Evolutionary conservation across 768 basidiomycete species (phyloP).

Genomic region (Serendipita sp.): DNA sequence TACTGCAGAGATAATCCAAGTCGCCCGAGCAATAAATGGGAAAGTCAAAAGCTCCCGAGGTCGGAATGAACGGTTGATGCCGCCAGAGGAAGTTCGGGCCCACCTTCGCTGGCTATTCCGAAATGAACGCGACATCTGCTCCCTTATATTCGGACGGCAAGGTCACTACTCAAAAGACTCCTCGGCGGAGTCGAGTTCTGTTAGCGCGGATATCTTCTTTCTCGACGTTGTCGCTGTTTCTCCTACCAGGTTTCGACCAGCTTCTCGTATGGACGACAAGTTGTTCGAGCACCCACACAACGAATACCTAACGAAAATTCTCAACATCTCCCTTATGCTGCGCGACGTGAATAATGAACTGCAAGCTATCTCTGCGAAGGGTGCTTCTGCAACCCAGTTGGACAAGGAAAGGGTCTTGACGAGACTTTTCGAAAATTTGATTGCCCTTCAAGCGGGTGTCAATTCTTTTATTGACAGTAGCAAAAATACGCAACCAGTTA

Average conservation of each 20-base stretch:
- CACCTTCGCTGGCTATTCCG: constrained; percentile 79
- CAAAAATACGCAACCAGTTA: constrained; percentile 77
- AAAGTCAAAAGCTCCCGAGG: constrained; percentile 61
- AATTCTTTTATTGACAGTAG: constrained; percentile 95
- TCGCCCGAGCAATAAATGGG: constrained; percentile 61
- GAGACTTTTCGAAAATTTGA: constrained; percentile 57
- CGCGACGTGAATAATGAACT: constrained; percentile 61
- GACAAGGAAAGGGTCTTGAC: constrained; percentile 43
- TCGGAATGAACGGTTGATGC: constrained; percentile 77
- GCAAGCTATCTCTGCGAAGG: constrained; percentile 43
- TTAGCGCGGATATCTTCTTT: constrained; percentile 94
- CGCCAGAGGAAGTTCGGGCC: constrained; percentile 84
- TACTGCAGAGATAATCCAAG: constrained; percentile 19
- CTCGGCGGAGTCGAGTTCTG: constrained; percentile 39
- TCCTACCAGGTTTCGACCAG: constrained; percentile 91
- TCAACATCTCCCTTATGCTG: constrained; percentile 64
- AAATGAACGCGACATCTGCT: constrained; percentile 69
- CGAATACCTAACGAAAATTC: constrained; percentile 64
- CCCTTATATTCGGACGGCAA: constrained; percentile 82
- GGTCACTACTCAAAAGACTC: constrained; percentile 60
- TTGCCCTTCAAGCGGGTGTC: constrained; percentile 86
- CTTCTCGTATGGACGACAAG: constrained; percentile 77
- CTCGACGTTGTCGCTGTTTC: constrained; percentile 81
- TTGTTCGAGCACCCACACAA: constrained; percentile 96
- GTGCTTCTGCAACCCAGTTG: constrained; percentile 22